These are phyloP conservation scores for Euryodendron excelsum DNA, from an alignment of 148 eudicot species.

Conservation along the genomic window DNA sequence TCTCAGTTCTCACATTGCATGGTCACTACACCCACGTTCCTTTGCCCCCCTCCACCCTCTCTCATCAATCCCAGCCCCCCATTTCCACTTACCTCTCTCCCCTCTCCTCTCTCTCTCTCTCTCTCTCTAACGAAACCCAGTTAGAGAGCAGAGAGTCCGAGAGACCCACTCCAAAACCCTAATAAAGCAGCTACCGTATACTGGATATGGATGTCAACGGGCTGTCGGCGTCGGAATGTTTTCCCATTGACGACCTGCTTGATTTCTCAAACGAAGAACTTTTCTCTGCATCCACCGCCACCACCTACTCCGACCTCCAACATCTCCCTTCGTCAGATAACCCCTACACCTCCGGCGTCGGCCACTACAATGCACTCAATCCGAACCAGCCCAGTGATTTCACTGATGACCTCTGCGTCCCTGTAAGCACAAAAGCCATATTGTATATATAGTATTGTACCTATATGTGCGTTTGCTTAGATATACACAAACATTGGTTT, in stretches of 20 bases:
- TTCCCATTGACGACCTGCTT: slow-evolving; percentile 25
- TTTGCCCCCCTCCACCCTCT: not conserved
- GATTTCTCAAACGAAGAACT: slow-evolving; percentile 20
- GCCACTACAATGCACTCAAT: not conserved
- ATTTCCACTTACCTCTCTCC: no score
- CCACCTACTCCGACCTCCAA: not conserved
- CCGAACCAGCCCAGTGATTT: slow-evolving; percentile 18
- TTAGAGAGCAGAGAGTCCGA: not conserved
- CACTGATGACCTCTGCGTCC: slow-evolving; percentile 32
- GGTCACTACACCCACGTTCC: slow-evolving; percentile 24
- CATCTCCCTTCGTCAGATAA: not conserved
- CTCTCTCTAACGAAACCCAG: not conserved
- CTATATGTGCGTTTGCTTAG: no score
- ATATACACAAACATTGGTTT: no score
- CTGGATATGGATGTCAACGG: slow-evolving; percentile 24
- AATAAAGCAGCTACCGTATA: not conserved
- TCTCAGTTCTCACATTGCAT: slow-evolving; percentile 24
- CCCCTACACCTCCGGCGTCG: slow-evolving; percentile 8
- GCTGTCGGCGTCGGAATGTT: slow-evolving; percentile 18
- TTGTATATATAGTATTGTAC: no score
- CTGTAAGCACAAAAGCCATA: slow-evolving; percentile 16
- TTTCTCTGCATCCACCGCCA: slow-evolving; percentile 17
- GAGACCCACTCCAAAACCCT: not conserved
- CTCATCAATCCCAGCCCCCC: not conserved
- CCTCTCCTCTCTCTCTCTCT: not conserved